phyloP scores from a whole-genome alignment of 2,329 filamentous ascomycete species.

The Sporothrix variecibatus region DNA sequence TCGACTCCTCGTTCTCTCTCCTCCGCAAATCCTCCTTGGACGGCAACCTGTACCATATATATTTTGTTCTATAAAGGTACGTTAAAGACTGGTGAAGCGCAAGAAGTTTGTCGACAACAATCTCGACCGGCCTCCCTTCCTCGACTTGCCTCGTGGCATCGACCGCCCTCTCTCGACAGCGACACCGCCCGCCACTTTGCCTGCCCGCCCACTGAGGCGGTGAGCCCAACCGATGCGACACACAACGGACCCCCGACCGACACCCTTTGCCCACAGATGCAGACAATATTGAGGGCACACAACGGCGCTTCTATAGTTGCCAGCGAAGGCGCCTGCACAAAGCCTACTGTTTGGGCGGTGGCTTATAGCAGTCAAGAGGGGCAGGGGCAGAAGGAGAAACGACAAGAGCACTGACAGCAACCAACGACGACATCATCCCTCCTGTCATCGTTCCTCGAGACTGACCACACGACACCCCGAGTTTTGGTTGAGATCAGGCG shows the following conservation, averaged over 20 bases:
- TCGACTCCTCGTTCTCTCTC: not conserved
- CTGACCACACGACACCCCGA: not conserved
- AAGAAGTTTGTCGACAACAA: not conserved
- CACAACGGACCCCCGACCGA: not conserved
- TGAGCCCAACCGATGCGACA: not conserved
- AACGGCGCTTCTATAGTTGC: not conserved
- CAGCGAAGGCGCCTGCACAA: not conserved
- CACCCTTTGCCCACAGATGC: not conserved
- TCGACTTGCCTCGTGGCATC: not conserved
- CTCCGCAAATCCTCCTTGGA: not conserved
- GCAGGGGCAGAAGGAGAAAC: not conserved
- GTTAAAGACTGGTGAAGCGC: not conserved
- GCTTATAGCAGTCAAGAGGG: not conserved
- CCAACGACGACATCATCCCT: not conserved
- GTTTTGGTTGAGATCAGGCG: not conserved
- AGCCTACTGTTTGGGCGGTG: not conserved
- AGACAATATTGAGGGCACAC: not conserved
- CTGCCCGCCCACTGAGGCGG: slow-evolving; percentile 8
- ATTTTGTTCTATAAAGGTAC: slow-evolving; percentile 31
- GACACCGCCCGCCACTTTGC: not conserved
- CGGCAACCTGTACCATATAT: slow-evolving; percentile 33
- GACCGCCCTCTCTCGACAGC: slow-evolving; percentile 7
- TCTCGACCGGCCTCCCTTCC: not conserved
- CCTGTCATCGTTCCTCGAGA: not conserved
- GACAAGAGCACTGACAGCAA: not conserved